phyloP scores from a whole-genome alignment of 768 basidiomycete genomes.

The Suillus subaureus region DNA sequence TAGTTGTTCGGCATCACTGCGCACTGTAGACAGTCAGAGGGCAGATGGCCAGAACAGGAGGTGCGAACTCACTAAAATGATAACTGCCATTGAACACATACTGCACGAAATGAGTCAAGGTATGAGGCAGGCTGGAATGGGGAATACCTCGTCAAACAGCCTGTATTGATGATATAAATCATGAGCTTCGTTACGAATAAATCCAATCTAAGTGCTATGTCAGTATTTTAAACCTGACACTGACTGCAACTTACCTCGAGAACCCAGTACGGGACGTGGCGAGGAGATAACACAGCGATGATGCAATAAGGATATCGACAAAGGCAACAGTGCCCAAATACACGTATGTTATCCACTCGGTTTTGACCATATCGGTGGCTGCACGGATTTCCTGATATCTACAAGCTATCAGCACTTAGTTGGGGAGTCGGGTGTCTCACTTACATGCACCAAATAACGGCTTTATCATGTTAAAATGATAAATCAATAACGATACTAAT shows the following conservation, averaged over 20 bases:
- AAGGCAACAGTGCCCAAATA: neutral
- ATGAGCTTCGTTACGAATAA: constrained; percentile 1
- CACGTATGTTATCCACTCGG: neutral
- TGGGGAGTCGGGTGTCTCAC: neutral
- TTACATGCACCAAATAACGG: too few relatives aligned
- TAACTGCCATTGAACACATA: neutral
- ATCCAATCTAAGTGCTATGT: neutral
- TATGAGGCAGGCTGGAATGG: neutral
- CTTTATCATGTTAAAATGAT: neutral
- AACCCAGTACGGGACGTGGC: constrained; percentile 2
- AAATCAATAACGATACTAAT: neutral
- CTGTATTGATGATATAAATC: neutral
- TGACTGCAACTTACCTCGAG: neutral
- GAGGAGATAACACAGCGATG: constrained; percentile 1
- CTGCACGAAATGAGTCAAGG: neutral
- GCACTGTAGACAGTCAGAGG: neutral
- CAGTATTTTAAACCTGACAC: neutral
- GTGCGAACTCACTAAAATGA: neutral
- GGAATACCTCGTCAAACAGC: constrained; percentile 7
- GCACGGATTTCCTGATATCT: constrained; percentile 1
- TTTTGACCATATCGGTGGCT: neutral
- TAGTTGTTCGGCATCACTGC: constrained; percentile 3
- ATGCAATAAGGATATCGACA: neutral
- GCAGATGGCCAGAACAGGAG: neutral
- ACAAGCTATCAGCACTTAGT: neutral